Evolutionary conservation across 768 basidiomycete species (phyloP).

Genomic region (Suillus occidentalis): DNA sequence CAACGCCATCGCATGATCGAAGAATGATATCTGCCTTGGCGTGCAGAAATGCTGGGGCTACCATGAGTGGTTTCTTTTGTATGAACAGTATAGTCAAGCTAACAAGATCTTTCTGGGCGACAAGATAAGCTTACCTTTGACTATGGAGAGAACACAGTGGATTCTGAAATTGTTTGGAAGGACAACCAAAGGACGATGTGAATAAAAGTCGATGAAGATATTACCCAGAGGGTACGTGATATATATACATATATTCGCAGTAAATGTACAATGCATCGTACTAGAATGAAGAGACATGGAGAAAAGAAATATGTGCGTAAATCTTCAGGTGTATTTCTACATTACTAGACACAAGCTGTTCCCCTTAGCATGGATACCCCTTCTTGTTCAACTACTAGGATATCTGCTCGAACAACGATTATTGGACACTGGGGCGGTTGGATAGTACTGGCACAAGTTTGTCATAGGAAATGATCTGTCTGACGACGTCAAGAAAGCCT

Average conservation of each 20-base stretch:
- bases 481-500: not conserved
- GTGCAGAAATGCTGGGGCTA: constrained; percentile 31
- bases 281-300: not conserved
- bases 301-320: not conserved
- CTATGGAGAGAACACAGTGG: not conserved
- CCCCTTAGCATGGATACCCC: not conserved
- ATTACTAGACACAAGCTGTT: not conserved
- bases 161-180: not conserved
- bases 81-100: not conserved
- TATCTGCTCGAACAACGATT: not conserved
- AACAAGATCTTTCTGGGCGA: not conserved
- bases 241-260: not conserved
- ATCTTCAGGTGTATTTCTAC: not conserved
- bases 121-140: not conserved
- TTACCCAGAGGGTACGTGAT: not conserved
- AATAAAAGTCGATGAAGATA: not conserved
- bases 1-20: constrained; percentile 34
- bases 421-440: not conserved
- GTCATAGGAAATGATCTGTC: not conserved
- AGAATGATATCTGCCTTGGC: constrained; percentile 36
- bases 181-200: not conserved
- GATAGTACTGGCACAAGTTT: not conserved
- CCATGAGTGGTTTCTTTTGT: not conserved
- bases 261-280: not conserved
- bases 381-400: not conserved